Percentiles rank a stretch among this genome's conserved stretches.
phyloP scores from a whole-genome alignment of 2,329 filamentous ascomycete species.

The Pseudomassariella vexata region DNA sequence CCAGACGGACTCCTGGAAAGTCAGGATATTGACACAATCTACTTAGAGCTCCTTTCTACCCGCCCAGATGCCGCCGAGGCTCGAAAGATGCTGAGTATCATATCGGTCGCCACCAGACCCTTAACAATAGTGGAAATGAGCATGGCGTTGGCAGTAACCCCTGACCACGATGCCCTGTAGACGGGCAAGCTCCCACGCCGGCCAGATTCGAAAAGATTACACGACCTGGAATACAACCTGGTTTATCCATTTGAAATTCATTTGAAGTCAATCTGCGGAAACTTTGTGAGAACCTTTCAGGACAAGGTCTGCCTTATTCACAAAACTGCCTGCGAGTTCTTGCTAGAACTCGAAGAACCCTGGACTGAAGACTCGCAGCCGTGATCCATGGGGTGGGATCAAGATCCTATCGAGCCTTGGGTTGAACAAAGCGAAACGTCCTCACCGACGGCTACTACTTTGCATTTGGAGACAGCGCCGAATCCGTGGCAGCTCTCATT shows the following conservation, averaged over 20 bases:
- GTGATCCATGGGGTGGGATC: too few relatives aligned
- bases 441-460: background rate
- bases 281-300: constrained; percentile 12
- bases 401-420: too few relatives aligned
- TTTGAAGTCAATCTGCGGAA: constrained; percentile 12
- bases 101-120: constrained; percentile 10
- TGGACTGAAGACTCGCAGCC: constrained; percentile 1
- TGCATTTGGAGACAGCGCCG: background rate
- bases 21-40: constrained; percentile 10
- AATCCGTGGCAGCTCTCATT: constrained; percentile 1
- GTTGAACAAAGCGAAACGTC: background rate
- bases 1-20: constrained; percentile 10
- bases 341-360: constrained; percentile 7
- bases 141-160: constrained; percentile 11
- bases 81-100: constrained; percentile 11
- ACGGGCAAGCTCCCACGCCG: background rate
- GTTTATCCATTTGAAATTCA: constrained; percentile 11
- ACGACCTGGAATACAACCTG: constrained; percentile 11
- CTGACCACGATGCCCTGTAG: constrained; percentile 1
- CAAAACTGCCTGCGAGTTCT: constrained; percentile 16
- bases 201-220: constrained; percentile 3
- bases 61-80: constrained; percentile 6
- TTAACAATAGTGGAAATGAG: constrained; percentile 13
- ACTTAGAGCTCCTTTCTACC: constrained; percentile 10
- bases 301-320: constrained; percentile 16